phyloP scores from a whole-genome alignment of 2,329 filamentous ascomycete species.

The Calonectria honghensis region DNA sequence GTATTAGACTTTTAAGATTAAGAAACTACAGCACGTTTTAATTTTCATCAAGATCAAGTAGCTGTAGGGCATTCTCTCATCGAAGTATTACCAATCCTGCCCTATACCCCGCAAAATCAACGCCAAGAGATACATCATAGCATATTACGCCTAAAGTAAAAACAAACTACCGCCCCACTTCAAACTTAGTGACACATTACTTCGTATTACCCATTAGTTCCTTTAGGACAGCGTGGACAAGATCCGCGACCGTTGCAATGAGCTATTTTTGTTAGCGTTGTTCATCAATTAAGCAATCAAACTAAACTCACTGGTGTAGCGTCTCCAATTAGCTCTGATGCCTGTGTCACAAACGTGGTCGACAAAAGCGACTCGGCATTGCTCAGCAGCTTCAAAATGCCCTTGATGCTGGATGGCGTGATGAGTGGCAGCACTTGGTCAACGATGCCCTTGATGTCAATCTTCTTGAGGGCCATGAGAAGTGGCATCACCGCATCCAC shows the following conservation, averaged over 20 bases:
- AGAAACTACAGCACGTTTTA: not conserved
- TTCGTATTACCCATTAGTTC: constrained; percentile 53
- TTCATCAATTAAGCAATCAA: not conserved
- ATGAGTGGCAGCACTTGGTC: constrained; percentile 63
- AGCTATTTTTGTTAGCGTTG: constrained; percentile 49
- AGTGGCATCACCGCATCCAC: constrained; percentile 61
- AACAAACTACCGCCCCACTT: too few species aligned
- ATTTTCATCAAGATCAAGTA: not conserved
- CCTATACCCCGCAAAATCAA: not conserved
- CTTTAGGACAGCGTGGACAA: constrained; percentile 58
- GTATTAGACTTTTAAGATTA: not conserved
- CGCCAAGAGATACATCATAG: not conserved
- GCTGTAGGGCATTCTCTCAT: not conserved
- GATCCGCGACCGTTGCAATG: constrained; percentile 58
- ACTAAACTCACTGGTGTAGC: constrained; percentile 48
- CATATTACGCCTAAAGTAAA: not conserved
- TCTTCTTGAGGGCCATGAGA: constrained; percentile 60
- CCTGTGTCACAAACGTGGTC: constrained; percentile 64
- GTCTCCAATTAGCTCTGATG: constrained; percentile 62
- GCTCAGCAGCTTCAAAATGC: constrained; percentile 59
- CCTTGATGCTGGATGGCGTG: constrained; percentile 62
- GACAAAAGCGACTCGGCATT: constrained; percentile 64
- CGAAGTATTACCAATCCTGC: not conserved
- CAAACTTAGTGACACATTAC: constrained; percentile 10
- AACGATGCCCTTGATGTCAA: constrained; percentile 61